phyloP scores from a whole-genome alignment of 305 asterid species.

The Fraxinus paxiana region DNA sequence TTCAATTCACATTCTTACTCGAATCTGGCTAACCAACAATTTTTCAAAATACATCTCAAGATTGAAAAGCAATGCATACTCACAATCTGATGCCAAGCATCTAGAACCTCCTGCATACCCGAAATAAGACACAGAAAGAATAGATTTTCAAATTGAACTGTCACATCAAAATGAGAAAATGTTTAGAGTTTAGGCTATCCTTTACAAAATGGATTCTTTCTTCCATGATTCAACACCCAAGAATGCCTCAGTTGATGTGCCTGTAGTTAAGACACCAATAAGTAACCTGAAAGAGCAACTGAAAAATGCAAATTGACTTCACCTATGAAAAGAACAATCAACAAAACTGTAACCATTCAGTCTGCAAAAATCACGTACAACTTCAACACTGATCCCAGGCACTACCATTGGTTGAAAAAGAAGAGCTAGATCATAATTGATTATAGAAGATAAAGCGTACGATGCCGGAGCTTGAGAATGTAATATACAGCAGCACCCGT shows the following conservation, averaged over 20 bases:
- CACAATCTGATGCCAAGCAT: background rate
- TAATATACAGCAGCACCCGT: too few relatives aligned
- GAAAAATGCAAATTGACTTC: background rate
- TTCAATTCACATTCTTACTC: conserved; percentile 12
- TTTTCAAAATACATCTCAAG: background rate
- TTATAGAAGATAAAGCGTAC: too few relatives aligned
- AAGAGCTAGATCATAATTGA: too few relatives aligned
- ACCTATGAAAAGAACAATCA: too few relatives aligned
- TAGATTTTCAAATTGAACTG: too few relatives aligned
- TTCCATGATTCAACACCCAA: background rate
- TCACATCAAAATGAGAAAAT: background rate
- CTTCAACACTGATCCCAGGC: too few relatives aligned
- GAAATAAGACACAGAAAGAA: background rate
- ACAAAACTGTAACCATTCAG: too few relatives aligned
- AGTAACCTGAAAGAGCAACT: background rate
- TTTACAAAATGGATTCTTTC: background rate
- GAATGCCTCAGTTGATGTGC: background rate
- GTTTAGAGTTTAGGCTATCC: background rate
- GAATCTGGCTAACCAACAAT: background rate
- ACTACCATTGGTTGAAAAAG: too few relatives aligned
- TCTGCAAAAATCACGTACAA: too few relatives aligned
- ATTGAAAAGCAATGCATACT: background rate
- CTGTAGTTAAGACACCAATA: background rate
- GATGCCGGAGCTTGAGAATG: too few relatives aligned
- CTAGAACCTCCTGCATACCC: background rate